A percentile compares a stretch with the other conserved stretches of the same genome.
Evolutionary conservation across 129 eudicot genomes (phyloP).

Genomic region (Saussurea involucrata): DNA sequence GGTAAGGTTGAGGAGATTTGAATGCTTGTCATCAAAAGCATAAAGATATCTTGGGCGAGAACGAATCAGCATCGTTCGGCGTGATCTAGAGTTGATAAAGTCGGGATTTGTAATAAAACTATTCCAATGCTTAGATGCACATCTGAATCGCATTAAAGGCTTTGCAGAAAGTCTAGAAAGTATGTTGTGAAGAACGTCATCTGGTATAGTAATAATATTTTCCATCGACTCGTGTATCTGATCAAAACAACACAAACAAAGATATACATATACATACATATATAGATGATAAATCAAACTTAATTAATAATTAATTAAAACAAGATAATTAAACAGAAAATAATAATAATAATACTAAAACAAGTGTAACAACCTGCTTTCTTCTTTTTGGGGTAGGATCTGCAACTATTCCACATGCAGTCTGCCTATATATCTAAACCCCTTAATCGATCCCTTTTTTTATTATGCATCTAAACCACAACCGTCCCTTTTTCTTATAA

Average conservation of each 20-base stretch:
- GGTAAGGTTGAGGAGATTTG: neutral
- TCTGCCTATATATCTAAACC: too few relatives aligned
- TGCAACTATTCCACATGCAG: too few relatives aligned
- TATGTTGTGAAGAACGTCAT: neutral
- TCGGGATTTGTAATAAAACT: conserved; percentile 8
- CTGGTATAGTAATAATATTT: neutral
- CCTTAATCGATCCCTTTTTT: too few relatives aligned
- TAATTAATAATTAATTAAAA: too few relatives aligned
- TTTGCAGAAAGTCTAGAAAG: conserved; percentile 5
- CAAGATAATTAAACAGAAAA: too few relatives aligned
- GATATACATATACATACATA: too few relatives aligned
- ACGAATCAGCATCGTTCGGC: conserved; percentile 11
- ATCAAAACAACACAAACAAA: neutral
- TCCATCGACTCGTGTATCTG: neutral
- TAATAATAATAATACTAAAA: too few relatives aligned
- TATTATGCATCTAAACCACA: too few relatives aligned
- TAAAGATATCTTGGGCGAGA: neutral
- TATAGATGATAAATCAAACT: too few relatives aligned
- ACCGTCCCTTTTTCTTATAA: too few relatives aligned
- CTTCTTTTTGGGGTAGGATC: too few relatives aligned
- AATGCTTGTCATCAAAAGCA: neutral
- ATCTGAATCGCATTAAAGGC: neutral
- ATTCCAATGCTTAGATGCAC: conserved; percentile 19
- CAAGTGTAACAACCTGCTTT: too few relatives aligned
- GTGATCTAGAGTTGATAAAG: conserved; percentile 12